A percentile compares a stretch with the other conserved stretches of the same genome.
Evolutionary conservation across 1,284 basidiomycete species (phyloP).

Genomic region (Amylostereum areolatum): DNA sequence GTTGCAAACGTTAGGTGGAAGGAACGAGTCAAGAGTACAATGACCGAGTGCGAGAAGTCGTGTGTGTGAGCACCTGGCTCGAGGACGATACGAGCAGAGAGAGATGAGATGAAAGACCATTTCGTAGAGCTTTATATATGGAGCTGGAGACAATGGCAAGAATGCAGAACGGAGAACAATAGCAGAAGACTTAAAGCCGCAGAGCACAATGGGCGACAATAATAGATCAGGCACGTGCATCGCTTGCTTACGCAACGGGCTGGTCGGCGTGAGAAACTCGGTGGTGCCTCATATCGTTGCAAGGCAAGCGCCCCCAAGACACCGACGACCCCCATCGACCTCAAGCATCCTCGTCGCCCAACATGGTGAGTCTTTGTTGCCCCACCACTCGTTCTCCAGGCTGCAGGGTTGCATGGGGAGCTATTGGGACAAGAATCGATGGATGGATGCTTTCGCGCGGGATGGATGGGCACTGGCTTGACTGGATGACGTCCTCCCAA

Average conservation of each 20-base stretch:
- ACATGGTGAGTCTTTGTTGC: slow-evolving; percentile 26
- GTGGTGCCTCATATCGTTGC: background rate
- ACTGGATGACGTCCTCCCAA: background rate
- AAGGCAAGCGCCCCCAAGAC: slow-evolving; percentile 15
- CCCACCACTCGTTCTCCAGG: slow-evolving; percentile 6
- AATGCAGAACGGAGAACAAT: background rate
- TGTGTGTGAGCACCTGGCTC: slow-evolving; percentile 17
- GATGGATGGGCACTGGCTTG: slow-evolving; percentile 2
- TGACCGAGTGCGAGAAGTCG: slow-evolving; percentile 6
- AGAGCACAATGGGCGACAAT: background rate
- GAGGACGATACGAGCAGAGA: background rate
- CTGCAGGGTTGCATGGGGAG: slow-evolving; percentile 3
- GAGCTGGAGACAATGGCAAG: background rate
- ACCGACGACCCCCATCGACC: slow-evolving; percentile 20
- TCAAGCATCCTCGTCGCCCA: slow-evolving; percentile 24
- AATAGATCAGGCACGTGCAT: background rate
- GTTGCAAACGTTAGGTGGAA: background rate
- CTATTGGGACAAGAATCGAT: slow-evolving; percentile 3
- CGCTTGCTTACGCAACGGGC: background rate
- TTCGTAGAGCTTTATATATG: background rate
- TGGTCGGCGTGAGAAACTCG: background rate
- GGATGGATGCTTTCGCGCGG: slow-evolving; percentile 7
- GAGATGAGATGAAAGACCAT: background rate
- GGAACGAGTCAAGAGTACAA: slow-evolving; percentile 1
- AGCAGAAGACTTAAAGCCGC: background rate